These are phyloP conservation scores for Mucor lusitanicus DNA, from an alignment of 371 early-diverging fungal genomes.

Conservation along the genomic window DNA sequence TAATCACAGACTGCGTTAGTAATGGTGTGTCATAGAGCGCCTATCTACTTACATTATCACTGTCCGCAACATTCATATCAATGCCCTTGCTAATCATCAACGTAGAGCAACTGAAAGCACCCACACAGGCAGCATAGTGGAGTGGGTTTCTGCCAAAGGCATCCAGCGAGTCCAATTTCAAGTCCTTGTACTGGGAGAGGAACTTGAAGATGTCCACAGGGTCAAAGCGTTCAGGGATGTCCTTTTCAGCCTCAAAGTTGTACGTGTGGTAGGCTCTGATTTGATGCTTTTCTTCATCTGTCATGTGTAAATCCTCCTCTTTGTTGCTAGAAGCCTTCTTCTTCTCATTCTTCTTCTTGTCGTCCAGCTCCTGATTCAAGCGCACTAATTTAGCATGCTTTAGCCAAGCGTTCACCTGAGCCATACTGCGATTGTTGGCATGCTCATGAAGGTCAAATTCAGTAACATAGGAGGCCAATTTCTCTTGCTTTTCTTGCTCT, in stretches of 20 bases:
- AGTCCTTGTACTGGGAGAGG: conserved; percentile 18
- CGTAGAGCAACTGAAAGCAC: conserved; percentile 59
- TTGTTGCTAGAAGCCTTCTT: background rate
- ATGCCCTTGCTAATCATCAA: conserved; percentile 38
- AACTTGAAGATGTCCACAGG: conserved; percentile 60
- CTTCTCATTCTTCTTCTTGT: background rate
- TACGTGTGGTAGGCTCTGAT: conserved; percentile 8
- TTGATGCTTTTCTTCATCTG: conserved; percentile 2
- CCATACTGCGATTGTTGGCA: background rate
- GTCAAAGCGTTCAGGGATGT: conserved; percentile 36
- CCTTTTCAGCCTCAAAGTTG: background rate
- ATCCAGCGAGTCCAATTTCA: conserved; percentile 36
- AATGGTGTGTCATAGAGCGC: too few relatives aligned
- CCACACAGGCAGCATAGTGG: conserved; percentile 62
- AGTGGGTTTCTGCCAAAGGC: conserved; percentile 54
- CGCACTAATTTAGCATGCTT: conserved; percentile 8
- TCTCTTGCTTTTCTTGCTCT: conserved; percentile 10
- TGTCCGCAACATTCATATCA: conserved; percentile 43
- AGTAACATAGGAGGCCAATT: conserved; percentile 3
- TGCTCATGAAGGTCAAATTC: conserved; percentile 6
- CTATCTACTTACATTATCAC: conserved; percentile 40
- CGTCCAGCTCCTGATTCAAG: background rate
- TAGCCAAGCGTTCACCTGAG: conserved; percentile 7
- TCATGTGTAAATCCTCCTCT: background rate
- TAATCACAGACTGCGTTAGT: too few relatives aligned